Conservation (phyloP, 257 asterid genomes). For the Knoxia roxburghii region DNA sequence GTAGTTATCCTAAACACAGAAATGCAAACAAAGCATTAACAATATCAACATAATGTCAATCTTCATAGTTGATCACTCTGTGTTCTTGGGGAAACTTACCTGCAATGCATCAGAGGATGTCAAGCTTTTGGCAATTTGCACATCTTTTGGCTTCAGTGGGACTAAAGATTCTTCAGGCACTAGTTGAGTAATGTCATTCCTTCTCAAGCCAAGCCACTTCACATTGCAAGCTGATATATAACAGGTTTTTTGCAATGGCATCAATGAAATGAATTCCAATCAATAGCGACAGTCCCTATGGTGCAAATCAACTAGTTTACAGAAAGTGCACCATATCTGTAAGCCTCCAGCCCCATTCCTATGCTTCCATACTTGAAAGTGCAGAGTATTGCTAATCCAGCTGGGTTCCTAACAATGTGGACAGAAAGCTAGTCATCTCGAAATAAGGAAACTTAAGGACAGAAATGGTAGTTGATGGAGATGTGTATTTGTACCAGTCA, state of each 20-base stretch:
- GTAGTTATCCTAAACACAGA: slow-evolving; percentile 51
- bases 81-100: slow-evolving; percentile 28
- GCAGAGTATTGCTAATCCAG: slow-evolving; percentile 94
- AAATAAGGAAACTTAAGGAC: neutral
- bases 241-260: slow-evolving; percentile 6
- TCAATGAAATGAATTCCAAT: neutral
- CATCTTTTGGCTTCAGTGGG: slow-evolving; percentile 61
- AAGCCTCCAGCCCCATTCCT: slow-evolving; percentile 94
- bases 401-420: slow-evolving; percentile 68
- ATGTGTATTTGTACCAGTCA: slow-evolving; percentile 62
- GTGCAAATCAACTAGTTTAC: neutral
- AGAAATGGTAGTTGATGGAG: slow-evolving; percentile 1
- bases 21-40: neutral
- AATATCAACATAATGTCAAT: neutral
- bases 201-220: slow-evolving; percentile 88
- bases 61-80: neutral
- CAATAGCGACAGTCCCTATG: no score
- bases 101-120: slow-evolving; percentile 56
- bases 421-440: slow-evolving; percentile 1
- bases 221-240: slow-evolving; percentile 64
- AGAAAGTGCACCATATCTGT: slow-evolving; percentile 63
- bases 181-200: slow-evolving; percentile 62
- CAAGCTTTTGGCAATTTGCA: slow-evolving; percentile 76
- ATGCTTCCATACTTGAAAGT: slow-evolving; percentile 86
- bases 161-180: slow-evolving; percentile 68